phyloP scores from a whole-genome alignment of 2,329 filamentous ascomycete species.

The Talaromyces sp. region DNA sequence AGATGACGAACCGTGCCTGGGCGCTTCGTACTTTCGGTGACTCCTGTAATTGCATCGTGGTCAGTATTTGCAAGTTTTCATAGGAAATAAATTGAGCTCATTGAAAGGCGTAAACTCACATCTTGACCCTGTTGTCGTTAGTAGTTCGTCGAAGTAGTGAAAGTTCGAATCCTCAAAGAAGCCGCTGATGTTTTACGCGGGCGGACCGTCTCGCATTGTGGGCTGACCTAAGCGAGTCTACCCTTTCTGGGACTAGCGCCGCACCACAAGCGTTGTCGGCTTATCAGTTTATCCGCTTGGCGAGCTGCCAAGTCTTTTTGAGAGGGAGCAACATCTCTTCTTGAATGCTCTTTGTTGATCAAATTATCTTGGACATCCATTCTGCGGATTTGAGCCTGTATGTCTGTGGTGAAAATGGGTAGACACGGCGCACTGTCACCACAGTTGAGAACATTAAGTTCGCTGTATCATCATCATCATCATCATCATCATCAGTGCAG shows the following conservation, averaged over 20 bases:
- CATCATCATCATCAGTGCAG: not conserved
- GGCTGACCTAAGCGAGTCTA: slow-evolving; percentile 42
- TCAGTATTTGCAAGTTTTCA: slow-evolving; percentile 26
- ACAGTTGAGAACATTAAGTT: not conserved
- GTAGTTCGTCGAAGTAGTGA: slow-evolving; percentile 45
- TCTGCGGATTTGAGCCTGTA: too few species aligned
- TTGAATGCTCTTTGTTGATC: not conserved
- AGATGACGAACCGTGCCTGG: slow-evolving; percentile 77
- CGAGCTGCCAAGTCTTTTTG: not conserved
- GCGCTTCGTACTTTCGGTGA: slow-evolving; percentile 76
- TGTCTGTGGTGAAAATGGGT: not conserved
- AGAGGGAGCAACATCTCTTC: not conserved
- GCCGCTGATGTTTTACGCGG: slow-evolving; percentile 34
- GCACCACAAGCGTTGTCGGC: not conserved
- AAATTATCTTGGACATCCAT: not conserved
- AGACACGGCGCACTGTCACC: not conserved
- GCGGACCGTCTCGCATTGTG: slow-evolving; percentile 32
- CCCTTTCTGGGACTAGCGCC: slow-evolving; percentile 19
- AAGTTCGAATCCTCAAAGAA: slow-evolving; percentile 38
- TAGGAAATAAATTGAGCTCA: not conserved
- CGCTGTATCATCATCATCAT: not conserved
- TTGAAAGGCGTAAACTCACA: slow-evolving; percentile 35
- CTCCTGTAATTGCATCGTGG: slow-evolving; percentile 36
- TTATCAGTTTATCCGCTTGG: not conserved
- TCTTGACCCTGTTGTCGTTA: slow-evolving; percentile 50